Evolutionary conservation across 306 rosid genomes (phyloP), one percentile per base, ranked within the genome.

Genomic region (Quillaja saponaria): DNA sequence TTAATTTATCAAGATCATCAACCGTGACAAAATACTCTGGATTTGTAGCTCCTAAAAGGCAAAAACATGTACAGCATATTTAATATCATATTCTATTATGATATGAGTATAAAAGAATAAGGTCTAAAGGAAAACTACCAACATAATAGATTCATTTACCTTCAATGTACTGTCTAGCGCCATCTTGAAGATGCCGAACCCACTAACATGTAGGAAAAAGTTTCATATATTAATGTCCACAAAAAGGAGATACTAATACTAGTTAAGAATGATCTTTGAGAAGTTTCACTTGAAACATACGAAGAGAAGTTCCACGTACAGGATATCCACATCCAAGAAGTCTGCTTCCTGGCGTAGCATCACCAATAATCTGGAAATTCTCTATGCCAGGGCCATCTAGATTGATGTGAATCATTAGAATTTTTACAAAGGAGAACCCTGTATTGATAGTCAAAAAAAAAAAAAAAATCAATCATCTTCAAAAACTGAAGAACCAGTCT

Each of bases 311-410:
- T 61, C 95, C 90, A 15, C 87, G 87, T 3, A 87, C 91, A 40
- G 86, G 89, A 80, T 74, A 92, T 42, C 98, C 98, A 63, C 98
- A 92, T 67, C 96, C 98, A 78, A 92, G 98, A 71, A 92, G 95
- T 78, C 17, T 81, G 65, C 80, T 82, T 61, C 95, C 98, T 34
- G 95, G 98, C 50, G 82, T 44, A 49, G 96, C 90, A 38, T 84
- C 96, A 57, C 98, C 98, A 40, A 83, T 64, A 64, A 92, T 76
- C 82, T 92, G 98, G 84, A 92, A 92, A 76, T 81, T 80, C 55
- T 92, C 96, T 54, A 92, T 88, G 50, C 94, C 82, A 53, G 98
- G 98, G 66, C 90, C 82, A 78, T 79, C 85, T 84, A 55, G 60
- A 77, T 64, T 69, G 60, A 74, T 42, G 53, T 58, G 40, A 52